Evolutionary conservation across 352 stramenopile species (phyloP), one percentile per base, ranked within the genome.

Genomic region (Pythium brassicae): DNA sequence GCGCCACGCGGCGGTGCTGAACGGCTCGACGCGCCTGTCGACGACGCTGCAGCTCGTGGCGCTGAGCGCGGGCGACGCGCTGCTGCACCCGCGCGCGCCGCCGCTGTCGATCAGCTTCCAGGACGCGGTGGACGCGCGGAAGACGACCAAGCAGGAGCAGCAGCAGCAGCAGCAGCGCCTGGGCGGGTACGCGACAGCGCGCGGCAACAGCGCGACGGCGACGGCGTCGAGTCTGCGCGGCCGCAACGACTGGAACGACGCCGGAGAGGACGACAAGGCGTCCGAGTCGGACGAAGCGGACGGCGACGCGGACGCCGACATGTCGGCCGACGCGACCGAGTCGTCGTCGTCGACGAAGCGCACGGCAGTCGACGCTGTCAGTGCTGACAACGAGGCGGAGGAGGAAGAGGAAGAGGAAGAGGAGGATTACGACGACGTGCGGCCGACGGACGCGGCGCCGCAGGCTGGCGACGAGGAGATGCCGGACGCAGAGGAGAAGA

Each of bases 61-160:
- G 23, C 65, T 87, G 1, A 90, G 77, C 44, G 75, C 70, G 12
- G 72, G 78, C 27, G 84, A 94, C 50, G 75, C 75, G 9, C 61
- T 92, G 47, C 57, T 94, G 45, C 84, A 92, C 37, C 84, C 82
- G 14, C 81, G 84, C 45, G 82, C 69, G 0, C 82, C 80, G 14
- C 82, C 84, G n/a, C 69, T 94, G 34, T 63, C 66, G 45, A 74
- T 92, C 53, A 76, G 71, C 40, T 70, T 88, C 22, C 60, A 74
- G 34, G 53, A 80, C 59, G 35, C 46, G 62, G 66, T 39, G 25
- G 57, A 62, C 19, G 59, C 59, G 15, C 57, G 66, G 35, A 50
- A 57, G 6, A 54, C 59, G 19, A 32, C 63, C 32, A 45, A 61
- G 15, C 20, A n/a, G n/a, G n/a, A n/a, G n/a, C n/a, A n/a, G n/a